Conservation (phyloP, 208 protist species). For the Trypanosoma lewisi region DNA sequence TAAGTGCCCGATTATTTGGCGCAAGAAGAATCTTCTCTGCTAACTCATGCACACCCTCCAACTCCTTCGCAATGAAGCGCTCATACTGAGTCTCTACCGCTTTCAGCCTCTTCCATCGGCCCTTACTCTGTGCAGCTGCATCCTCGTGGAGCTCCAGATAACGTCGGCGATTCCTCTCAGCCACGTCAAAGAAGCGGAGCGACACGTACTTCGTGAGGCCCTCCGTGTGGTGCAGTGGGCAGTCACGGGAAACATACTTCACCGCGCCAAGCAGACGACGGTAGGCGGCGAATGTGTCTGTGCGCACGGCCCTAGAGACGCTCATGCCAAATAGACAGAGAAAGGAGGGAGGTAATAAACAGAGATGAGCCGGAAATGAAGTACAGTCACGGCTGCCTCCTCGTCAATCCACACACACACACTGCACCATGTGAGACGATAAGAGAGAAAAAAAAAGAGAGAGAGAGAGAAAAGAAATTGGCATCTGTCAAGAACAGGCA, state of each 20-base stretch:
- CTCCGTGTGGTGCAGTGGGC: slow-evolving; percentile 41
- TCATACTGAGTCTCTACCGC: slow-evolving; percentile 48
- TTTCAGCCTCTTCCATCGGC: slow-evolving; percentile 10
- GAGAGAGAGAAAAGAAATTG: no score
- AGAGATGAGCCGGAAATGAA: no score
- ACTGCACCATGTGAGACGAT: no score
- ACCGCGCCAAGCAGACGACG: slow-evolving; percentile 43
- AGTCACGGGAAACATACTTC: slow-evolving; percentile 31
- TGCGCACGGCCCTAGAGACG: slow-evolving; percentile 6
- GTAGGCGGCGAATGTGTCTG: slow-evolving; percentile 38
- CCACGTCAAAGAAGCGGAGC: slow-evolving; percentile 36
- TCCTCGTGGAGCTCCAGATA: slow-evolving; percentile 7
- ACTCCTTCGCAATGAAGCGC: slow-evolving; percentile 44
- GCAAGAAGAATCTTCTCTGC: slow-evolving; percentile 39
- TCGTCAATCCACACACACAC: no score
- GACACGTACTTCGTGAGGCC: slow-evolving; percentile 55
- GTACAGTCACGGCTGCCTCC: no score
- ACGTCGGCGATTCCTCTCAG: slow-evolving; percentile 38
- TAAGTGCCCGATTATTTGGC: slow-evolving; percentile 40
- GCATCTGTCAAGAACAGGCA: not conserved
- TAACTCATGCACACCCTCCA: slow-evolving; percentile 40
- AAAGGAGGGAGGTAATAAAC: not conserved
- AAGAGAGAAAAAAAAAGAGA: no score
- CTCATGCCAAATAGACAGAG: slow-evolving; percentile 15
- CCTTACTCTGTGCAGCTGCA: not conserved